Percentiles rank a stretch among this genome's conserved stretches.
phyloP scores from a whole-genome alignment of 1,284 basidiomycete genomes.

The Leccinum subrobustum region DNA sequence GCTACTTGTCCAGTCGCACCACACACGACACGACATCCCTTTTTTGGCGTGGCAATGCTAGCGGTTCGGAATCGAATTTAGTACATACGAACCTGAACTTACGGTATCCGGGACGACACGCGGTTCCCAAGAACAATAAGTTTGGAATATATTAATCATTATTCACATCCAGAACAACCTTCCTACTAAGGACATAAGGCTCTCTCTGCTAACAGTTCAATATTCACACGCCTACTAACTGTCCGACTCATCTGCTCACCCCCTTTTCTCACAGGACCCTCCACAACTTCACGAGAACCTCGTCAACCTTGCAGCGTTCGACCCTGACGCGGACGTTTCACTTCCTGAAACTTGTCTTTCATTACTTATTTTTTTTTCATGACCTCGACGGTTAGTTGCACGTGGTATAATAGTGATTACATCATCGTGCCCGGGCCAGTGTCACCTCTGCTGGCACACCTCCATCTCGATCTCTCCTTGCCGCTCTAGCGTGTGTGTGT shows the following conservation, averaged over 20 bases:
- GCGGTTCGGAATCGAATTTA: too few relatives aligned
- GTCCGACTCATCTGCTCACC: constrained; percentile 4
- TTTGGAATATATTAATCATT: too few relatives aligned
- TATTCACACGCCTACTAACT: constrained; percentile 29
- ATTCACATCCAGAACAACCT: too few relatives aligned
- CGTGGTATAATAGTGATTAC: constrained; percentile 31
- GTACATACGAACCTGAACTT: too few relatives aligned
- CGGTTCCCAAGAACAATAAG: too few relatives aligned
- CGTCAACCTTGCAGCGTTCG: neutral
- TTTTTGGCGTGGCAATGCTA: too few relatives aligned
- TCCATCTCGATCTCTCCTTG: neutral
- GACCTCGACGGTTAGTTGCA: constrained; percentile 13
- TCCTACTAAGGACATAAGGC: too few relatives aligned
- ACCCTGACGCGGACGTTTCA: neutral
- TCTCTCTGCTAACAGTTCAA: constrained; percentile 28
- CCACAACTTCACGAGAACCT: neutral
- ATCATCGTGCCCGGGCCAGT: constrained; percentile 19
- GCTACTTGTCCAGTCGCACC: too few relatives aligned
- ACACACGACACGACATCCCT: too few relatives aligned
- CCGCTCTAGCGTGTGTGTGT: neutral
- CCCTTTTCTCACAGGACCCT: constrained; percentile 1
- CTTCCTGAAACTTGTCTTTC: neutral
- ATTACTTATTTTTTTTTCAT: constrained; percentile 11
- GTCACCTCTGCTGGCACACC: constrained; percentile 14
- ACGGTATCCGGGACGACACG: too few relatives aligned